Base-by-base conservation (phyloP, 768 basidiomycete species). In the Candolleomyces aberdarensis region DNA sequence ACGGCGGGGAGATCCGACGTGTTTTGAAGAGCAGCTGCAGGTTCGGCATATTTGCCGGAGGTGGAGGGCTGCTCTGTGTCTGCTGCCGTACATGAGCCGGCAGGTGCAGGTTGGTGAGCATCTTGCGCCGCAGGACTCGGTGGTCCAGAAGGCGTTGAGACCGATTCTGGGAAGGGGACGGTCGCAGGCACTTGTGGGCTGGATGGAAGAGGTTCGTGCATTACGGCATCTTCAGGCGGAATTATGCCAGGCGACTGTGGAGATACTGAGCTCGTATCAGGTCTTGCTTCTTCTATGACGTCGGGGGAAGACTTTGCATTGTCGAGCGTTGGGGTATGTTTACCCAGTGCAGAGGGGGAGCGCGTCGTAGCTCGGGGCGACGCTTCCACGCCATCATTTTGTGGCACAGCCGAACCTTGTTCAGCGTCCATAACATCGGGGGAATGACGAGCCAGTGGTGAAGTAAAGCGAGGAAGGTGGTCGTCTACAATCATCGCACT, bases 21-120 rank as follows among this genome's bases (percentile, higher is more conserved):
- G 47, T 64, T 51, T 20, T 61, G 51, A 17, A 46, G 44, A 19
- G 57, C 31, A 36, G 39, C 53, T 22, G 56, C 22, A 17, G 67
- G 63, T 19, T 59, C 47, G 60, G 61, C 57, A 3, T 55, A 56
- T 54, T 60, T 65, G 22, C 63, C 66, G 22, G 52, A 14, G 41
- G 41, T 63, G 58, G 68, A 65, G 52, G 66, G 36, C 36, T 36
- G 36, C 36, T 68, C 57, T 46, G 17, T 3, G 10, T 46, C 19
- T 9, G 44, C 15, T 51, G 11, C 50, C 31, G n/a, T n/a, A 7
- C 40, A 32, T 5, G 60, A 63, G 20, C 58, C 59, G 26, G 63
- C 46, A 10, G 63, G 49, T 15, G 62, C 17, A n/a, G 50, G 36
- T 36, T 59, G 47, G 9, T 63, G 31, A 29, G 64, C 57, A 7